These are phyloP conservation scores for Endoconidiophora laricicola DNA, from an alignment of 2,329 filamentous ascomycete species.

Conservation along the genomic window DNA sequence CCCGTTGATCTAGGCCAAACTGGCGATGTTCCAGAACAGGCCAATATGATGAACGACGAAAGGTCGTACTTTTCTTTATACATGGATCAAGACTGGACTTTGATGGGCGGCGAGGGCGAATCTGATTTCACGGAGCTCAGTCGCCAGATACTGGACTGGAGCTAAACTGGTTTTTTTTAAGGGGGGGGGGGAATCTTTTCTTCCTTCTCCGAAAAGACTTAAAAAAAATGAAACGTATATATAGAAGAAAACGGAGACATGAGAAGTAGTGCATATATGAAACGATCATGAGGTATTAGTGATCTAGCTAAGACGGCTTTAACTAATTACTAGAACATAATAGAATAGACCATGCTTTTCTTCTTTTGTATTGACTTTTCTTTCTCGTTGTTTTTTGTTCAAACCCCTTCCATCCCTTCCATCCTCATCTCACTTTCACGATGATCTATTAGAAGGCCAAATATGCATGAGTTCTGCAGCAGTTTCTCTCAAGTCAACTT, in stretches of 20 bases:
- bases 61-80: conserved; percentile 11
- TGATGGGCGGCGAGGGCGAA: conserved; percentile 9
- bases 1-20: conserved; percentile 4
- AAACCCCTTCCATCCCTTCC: not conserved
- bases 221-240: not conserved
- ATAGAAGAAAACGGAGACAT: not conserved
- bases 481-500: conserved; percentile 3
- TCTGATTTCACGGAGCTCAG: conserved; percentile 11
- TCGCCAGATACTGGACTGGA: conserved; percentile 12
- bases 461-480: conserved; percentile 3
- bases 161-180: not conserved
- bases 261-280: not conserved
- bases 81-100: conserved; percentile 12
- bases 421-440: too few species aligned
- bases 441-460: not conserved
- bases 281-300: too few species aligned
- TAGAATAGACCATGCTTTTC: not conserved
- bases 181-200: not conserved
- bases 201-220: not conserved
- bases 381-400: too few species aligned
- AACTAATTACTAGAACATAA: not conserved
- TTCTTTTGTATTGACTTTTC: too few species aligned
- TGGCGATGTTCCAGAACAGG: conserved; percentile 4
- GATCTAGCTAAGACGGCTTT: too few species aligned
- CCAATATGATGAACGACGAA: conserved; percentile 10